These are phyloP conservation scores for Hypoxylon fuscum DNA, from an alignment of 495 filamentous ascomycete species.

Conservation along the genomic window DNA sequence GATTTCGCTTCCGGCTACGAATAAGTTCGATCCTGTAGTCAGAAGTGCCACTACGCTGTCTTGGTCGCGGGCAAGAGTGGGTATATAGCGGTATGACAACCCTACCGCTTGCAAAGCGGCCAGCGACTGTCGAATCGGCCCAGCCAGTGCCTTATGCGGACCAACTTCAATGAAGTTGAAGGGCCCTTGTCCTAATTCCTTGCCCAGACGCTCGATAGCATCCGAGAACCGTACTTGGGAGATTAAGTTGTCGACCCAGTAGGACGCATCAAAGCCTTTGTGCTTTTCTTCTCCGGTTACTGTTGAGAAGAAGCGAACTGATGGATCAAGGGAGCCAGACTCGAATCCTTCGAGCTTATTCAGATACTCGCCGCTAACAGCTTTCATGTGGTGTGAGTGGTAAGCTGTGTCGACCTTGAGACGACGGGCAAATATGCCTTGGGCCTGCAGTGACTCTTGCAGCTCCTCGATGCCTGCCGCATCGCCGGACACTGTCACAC, in stretches of 20 bases:
- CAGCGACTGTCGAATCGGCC: conserved; percentile 48
- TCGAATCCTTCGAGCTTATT: not conserved
- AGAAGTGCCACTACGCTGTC: not conserved
- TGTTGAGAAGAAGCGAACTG: conserved; percentile 48
- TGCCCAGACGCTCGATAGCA: conserved; percentile 37
- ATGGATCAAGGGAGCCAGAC: conserved; percentile 19
- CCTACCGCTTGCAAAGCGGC: no score
- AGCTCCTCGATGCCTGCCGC: no score
- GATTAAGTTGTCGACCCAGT: conserved; percentile 60
- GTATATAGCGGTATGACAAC: no score
- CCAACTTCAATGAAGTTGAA: conserved; percentile 50
- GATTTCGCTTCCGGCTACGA: no score
- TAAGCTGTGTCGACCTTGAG: conserved; percentile 56
- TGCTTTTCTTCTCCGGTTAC: conserved; percentile 35
- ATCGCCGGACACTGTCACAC: no score
- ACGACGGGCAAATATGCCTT: conserved; percentile 37
- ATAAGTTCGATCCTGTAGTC: no score
- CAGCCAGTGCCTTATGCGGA: conserved; percentile 50
- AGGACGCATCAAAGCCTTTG: conserved; percentile 43
- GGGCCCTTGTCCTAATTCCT: conserved; percentile 3
- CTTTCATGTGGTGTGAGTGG: conserved; percentile 55
- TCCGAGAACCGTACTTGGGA: conserved; percentile 55
- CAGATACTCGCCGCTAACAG: conserved; percentile 50
- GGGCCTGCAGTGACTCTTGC: no score
- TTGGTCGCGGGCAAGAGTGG: no score